phyloP scores from a whole-genome alignment of 768 basidiomycete genomes.

The Phanerochaete carnosa region DNA sequence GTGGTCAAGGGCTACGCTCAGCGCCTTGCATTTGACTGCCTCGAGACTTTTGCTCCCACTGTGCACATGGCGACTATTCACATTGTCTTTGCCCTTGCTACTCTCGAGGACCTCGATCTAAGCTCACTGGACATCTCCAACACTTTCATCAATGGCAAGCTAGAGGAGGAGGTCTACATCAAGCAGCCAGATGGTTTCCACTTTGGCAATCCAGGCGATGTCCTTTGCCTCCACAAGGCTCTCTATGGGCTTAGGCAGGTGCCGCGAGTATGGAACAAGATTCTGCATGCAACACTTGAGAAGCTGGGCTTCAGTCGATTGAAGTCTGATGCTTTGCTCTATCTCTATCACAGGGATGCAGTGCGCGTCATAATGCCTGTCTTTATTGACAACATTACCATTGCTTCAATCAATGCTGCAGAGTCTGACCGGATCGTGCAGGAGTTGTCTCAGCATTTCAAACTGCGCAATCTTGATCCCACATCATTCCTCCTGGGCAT shows the following conservation, averaged over 20 bases:
- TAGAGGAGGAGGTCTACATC: constrained; percentile 29
- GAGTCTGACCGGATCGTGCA: no score
- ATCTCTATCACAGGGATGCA: neutral
- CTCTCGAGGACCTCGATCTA: constrained; percentile 18
- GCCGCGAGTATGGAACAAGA: no score
- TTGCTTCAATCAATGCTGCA: no score
- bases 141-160: constrained; percentile 22
- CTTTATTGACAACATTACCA: no score
- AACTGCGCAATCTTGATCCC: no score
- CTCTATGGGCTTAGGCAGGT: constrained; percentile 32
- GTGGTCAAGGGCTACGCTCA: no score
- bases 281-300: no score
- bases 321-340: constrained; percentile 15
- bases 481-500: no score
- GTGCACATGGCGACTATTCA: constrained; percentile 22
- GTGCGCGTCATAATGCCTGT: no score
- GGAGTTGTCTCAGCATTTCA: no score
- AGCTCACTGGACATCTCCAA: constrained; percentile 24
- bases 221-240: constrained; percentile 20
- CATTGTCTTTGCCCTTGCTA: constrained; percentile 22
- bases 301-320: constrained; percentile 29
- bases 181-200: constrained; percentile 24
- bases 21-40: no score
- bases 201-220: neutral
- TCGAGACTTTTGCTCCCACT: no score